Conservation (phyloP, 2,329 filamentous ascomycete genomes). For the Calonectria pseudoreteaudii region DNA sequence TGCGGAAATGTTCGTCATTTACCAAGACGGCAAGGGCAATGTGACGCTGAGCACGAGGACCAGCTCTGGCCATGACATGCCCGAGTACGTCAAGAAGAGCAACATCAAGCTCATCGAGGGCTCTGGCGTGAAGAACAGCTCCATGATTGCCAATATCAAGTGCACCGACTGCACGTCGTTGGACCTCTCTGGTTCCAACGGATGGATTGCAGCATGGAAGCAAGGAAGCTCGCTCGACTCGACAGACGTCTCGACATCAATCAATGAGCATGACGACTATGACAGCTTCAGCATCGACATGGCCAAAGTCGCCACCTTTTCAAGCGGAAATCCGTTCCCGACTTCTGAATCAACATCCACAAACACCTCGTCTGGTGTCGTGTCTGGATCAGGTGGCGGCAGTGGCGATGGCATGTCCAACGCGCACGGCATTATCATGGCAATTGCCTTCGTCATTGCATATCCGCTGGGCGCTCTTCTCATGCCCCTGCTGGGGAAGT, state of each 20-base stretch:
- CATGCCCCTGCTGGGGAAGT: slow-evolving; percentile 69
- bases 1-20: slow-evolving; percentile 72
- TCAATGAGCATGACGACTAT: slow-evolving; percentile 60
- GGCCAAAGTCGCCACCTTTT: slow-evolving; percentile 55
- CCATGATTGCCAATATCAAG: slow-evolving; percentile 70
- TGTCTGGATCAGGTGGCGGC: not conserved
- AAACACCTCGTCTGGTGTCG: not conserved
- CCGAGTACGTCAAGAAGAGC: slow-evolving; percentile 56
- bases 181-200: slow-evolving; percentile 52
- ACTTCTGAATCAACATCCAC: too few relatives aligned
- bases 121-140: slow-evolving; percentile 64
- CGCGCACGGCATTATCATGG: slow-evolving; percentile 70
- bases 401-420: not conserved
- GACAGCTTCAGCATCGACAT: slow-evolving; percentile 62
- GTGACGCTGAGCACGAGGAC: slow-evolving; percentile 70
- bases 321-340: slow-evolving; percentile 68
- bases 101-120: slow-evolving; percentile 67
- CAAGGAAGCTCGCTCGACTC: slow-evolving; percentile 59
- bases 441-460: slow-evolving; percentile 66
- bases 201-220: slow-evolving; percentile 69
- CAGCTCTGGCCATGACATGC: slow-evolving; percentile 60
- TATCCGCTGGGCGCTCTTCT: slow-evolving; percentile 71
- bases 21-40: slow-evolving; percentile 68
- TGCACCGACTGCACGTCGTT: slow-evolving; percentile 65
- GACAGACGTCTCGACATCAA: slow-evolving; percentile 51